Conservation (phyloP, 768 basidiomycete genomes). For the Boletus rubescentipes region DNA sequence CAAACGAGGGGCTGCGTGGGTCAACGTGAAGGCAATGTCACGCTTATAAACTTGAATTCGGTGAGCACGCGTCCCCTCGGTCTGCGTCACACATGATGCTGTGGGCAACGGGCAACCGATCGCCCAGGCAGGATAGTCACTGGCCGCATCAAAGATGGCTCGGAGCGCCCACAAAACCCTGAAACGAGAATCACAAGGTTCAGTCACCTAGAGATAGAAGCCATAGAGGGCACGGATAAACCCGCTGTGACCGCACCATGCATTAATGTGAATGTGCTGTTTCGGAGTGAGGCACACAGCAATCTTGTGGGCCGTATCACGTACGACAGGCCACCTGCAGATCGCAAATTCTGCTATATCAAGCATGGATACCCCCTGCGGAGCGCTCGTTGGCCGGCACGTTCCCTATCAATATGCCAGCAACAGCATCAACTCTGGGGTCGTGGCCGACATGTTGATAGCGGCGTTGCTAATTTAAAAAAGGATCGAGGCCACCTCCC, state of each 20-base stretch:
- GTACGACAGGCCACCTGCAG: not conserved
- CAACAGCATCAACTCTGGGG: not conserved
- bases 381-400: not conserved
- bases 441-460: not conserved
- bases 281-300: not conserved
- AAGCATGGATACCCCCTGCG: not conserved
- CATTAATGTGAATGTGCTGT: not conserved
- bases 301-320: not conserved
- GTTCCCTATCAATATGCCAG: not conserved
- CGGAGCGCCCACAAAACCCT: constrained; percentile 5
- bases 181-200: not conserved
- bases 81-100: not conserved
- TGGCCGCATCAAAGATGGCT: not conserved
- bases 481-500: not conserved
- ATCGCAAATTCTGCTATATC: not conserved
- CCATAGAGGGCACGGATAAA: not conserved
- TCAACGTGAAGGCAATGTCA: not conserved
- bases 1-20: not conserved
- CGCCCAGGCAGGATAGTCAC: not conserved
- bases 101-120: not conserved
- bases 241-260: not conserved
- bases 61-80: constrained; percentile 1
- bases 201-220: not conserved
- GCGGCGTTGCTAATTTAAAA: not conserved
- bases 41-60: constrained; percentile 3